phyloP scores from a whole-genome alignment of 306 rosid species.

The Acacia melanoxylon region DNA sequence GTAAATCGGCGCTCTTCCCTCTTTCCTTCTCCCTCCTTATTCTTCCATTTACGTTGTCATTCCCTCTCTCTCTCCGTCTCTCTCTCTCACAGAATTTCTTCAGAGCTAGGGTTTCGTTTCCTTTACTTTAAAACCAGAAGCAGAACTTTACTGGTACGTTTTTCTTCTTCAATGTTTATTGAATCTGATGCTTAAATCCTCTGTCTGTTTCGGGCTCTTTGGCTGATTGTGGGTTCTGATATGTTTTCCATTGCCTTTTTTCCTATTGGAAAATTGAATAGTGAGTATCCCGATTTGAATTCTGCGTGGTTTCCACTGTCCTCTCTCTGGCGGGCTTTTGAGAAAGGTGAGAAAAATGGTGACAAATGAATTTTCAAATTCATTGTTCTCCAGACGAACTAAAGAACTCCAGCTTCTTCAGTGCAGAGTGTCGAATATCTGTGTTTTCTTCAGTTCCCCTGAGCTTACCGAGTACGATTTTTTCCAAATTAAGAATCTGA shows the following conservation, averaged over 20 bases:
- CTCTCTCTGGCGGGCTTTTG: not conserved
- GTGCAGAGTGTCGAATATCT: constrained; percentile 6
- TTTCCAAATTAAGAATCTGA: constrained; percentile 17
- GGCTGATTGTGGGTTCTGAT: constrained; percentile 1
- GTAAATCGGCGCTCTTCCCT: constrained; percentile 43
- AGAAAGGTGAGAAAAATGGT: constrained; percentile 7
- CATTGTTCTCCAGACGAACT: not conserved
- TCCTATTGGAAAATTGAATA: constrained; percentile 10
- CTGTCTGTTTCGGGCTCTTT: constrained; percentile 27
- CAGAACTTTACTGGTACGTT: constrained; percentile 54
- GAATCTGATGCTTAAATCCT: constrained; percentile 2
- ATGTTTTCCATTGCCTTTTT: not conserved
- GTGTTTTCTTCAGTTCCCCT: constrained; percentile 20
- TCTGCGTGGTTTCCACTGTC: not conserved
- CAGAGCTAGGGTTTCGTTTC: constrained; percentile 64
- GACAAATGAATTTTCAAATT: not conserved
- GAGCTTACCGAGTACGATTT: constrained; percentile 16
- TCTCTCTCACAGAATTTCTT: constrained; percentile 37
- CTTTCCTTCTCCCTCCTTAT: constrained; percentile 21
- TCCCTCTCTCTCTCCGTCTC: constrained; percentile 5
- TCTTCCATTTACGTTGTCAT: constrained; percentile 27
- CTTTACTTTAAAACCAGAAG: constrained; percentile 52
- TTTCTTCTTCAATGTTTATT: not conserved
- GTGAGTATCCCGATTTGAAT: constrained; percentile 28
- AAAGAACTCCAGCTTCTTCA: constrained; percentile 26